Evolutionary conservation across 1,284 basidiomycete genomes (phyloP).

Genomic region (Rhodotorula sp.): DNA sequence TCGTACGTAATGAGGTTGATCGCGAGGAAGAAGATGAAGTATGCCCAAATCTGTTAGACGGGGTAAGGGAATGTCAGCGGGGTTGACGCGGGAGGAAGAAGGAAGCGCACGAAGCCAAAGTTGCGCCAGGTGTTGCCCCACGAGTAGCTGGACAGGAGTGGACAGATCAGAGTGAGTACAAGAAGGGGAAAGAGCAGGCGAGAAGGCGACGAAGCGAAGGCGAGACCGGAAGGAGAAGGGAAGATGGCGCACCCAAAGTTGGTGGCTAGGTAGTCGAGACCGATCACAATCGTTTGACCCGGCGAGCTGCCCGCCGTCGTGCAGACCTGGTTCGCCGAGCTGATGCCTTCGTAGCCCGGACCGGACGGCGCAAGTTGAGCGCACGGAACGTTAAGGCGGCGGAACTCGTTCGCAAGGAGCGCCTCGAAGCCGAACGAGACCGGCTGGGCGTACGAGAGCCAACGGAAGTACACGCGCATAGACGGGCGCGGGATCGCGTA

Average conservation of each 20-base stretch:
- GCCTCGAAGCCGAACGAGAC: slow-evolving; percentile 55
- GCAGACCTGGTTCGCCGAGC: slow-evolving; percentile 40
- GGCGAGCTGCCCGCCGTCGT: slow-evolving; percentile 6
- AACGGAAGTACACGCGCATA: slow-evolving; percentile 52
- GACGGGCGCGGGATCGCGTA: slow-evolving; percentile 53
- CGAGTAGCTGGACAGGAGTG: slow-evolving; percentile 54
- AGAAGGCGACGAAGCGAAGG: too few relatives aligned
- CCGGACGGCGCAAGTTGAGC: slow-evolving; percentile 51
- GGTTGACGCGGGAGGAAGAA: slow-evolving; percentile 37
- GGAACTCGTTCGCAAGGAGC: slow-evolving; percentile 53
- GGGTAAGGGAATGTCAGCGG: not conserved
- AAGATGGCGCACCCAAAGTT: slow-evolving; percentile 56
- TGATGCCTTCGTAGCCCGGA: slow-evolving; percentile 46
- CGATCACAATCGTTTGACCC: slow-evolving; percentile 51
- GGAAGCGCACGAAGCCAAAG: slow-evolving; percentile 55
- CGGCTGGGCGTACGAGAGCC: slow-evolving; percentile 59
- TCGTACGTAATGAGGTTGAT: slow-evolving; percentile 56
- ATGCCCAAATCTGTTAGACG: slow-evolving; percentile 23
- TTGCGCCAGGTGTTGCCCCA: slow-evolving; percentile 66
- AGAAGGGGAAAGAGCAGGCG: too few relatives aligned
- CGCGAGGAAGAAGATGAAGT: slow-evolving; percentile 60
- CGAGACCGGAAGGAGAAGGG: too few relatives aligned
- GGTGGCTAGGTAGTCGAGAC: slow-evolving; percentile 56
- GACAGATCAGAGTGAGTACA: not conserved
- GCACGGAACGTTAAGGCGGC: slow-evolving; percentile 40